These are phyloP conservation scores for Drechslerella dactyloides DNA, from an alignment of 2,329 filamentous ascomycete species.

Conservation along the genomic window DNA sequence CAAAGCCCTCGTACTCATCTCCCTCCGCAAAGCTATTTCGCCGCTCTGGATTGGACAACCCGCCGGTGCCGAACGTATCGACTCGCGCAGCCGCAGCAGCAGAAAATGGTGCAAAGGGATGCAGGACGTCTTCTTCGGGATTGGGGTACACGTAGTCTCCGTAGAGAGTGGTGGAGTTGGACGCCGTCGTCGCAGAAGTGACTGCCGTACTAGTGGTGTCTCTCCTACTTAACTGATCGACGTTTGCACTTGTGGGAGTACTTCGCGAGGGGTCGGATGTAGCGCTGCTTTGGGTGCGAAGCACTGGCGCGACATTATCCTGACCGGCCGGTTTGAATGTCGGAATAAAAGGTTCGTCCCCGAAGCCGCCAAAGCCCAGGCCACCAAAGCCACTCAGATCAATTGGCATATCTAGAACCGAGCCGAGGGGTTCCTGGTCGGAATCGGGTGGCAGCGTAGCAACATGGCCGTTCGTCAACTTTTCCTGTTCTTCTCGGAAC, in stretches of 20 bases:
- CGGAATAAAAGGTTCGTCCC: conserved; percentile 29
- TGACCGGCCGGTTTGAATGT: conserved; percentile 41
- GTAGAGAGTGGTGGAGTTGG: conserved; percentile 10
- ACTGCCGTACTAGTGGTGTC: conserved; percentile 41
- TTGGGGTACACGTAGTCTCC: conserved; percentile 51
- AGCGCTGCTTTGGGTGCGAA: conserved; percentile 47
- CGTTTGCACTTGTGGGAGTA: conserved; percentile 6
- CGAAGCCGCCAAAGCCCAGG: conserved; percentile 51
- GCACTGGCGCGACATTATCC: conserved; percentile 48
- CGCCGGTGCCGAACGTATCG: conserved; percentile 89
- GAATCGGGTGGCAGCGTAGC: conserved; percentile 43
- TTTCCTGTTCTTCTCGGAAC: conserved; percentile 34
- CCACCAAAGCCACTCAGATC: conserved; percentile 49
- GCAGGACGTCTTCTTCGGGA: conserved; percentile 64
- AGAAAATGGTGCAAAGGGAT: conserved; percentile 66
- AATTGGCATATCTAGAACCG: conserved; percentile 39
- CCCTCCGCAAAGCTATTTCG: conserved; percentile 45
- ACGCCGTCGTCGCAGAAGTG: conserved; percentile 23
- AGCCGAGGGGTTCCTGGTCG: conserved; percentile 30
- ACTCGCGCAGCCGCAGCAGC: conserved; percentile 69
- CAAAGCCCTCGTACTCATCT: conserved; percentile 57
- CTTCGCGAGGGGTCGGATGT: conserved; percentile 5
- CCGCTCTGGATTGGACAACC: conserved; percentile 71
- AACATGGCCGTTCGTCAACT: conserved; percentile 33
- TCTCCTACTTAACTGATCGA: conserved; percentile 22